Percentiles rank a stretch among this genome's conserved stretches.
These are phyloP conservation scores for Monilinia fructicola DNA, from an alignment of 2,329 filamentous ascomycete species.

Conservation along the genomic window DNA sequence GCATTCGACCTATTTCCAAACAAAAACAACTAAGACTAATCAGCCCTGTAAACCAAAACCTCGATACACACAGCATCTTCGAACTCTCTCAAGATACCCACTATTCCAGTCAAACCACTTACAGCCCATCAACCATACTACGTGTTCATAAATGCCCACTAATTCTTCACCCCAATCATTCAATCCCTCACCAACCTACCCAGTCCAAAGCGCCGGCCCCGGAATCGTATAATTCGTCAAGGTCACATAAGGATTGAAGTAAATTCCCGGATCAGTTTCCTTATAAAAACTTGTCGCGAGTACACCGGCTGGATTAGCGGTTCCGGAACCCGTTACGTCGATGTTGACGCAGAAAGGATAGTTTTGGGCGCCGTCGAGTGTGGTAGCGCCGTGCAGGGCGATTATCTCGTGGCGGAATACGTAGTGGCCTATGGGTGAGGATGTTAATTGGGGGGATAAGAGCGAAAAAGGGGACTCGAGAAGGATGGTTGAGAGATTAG, in stretches of 20 bases:
- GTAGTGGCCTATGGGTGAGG: conserved; percentile 50
- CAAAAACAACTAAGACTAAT: not conserved
- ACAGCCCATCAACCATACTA: not conserved
- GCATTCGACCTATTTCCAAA: not conserved
- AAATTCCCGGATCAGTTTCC: conserved; percentile 45
- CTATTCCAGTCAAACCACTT: not conserved
- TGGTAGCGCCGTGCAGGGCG: conserved; percentile 29
- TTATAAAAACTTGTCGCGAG: conserved; percentile 45
- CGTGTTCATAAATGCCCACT: not conserved
- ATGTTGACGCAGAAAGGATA: conserved; percentile 53
- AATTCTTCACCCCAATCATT: not conserved
- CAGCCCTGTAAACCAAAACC: not conserved
- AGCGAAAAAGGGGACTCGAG: conserved; percentile 34
- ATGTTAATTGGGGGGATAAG: conserved; percentile 14
- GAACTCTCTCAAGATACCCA: too few species aligned
- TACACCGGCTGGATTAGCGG: conserved; percentile 41
- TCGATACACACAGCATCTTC: not conserved
- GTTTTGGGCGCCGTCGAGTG: conserved; percentile 48
- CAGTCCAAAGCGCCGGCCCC: conserved; percentile 16
- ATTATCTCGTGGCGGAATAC: conserved; percentile 54
- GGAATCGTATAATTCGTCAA: conserved; percentile 33
- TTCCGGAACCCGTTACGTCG: conserved; percentile 47
- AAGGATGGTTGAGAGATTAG: conserved; percentile 31
- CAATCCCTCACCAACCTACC: not conserved
- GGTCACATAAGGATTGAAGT: conserved; percentile 42